Percentiles rank a stretch among this genome's conserved stretches.
Conservation (phyloP, 352 stramenopile genomes). For the Phytophthora multivora region DNA sequence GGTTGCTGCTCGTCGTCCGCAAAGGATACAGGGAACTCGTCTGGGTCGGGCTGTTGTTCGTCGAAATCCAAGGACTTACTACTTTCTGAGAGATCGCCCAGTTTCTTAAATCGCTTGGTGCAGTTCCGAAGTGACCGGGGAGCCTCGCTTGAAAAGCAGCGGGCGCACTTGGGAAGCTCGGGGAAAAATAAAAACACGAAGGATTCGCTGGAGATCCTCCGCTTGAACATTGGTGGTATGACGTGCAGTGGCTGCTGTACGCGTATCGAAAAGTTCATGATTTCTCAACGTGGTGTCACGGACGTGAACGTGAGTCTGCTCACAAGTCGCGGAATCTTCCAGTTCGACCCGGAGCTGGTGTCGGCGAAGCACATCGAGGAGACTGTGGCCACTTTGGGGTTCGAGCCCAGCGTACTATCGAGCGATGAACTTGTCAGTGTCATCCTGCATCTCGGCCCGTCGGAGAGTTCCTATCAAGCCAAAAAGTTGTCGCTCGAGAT, state of each 20-base stretch:
- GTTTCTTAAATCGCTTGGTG: constrained; percentile 47
- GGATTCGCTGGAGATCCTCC: constrained; percentile 37
- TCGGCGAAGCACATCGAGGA: constrained; percentile 67
- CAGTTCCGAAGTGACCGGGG: constrained; percentile 45
- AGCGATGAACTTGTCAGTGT: constrained; percentile 59
- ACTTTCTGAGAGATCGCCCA: constrained; percentile 24
- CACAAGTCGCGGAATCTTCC: constrained; percentile 57
- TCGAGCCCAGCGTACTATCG: constrained; percentile 59
- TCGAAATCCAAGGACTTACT: constrained; percentile 13
- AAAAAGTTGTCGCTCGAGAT: constrained; percentile 31
- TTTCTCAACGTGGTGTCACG: constrained; percentile 53
- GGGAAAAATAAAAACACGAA: constrained; percentile 9
- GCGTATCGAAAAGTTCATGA: constrained; percentile 82
- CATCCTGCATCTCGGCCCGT: constrained; percentile 49
- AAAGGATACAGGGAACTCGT: constrained; percentile 7
- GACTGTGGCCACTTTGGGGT: constrained; percentile 69
- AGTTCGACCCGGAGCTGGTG: constrained; percentile 48
- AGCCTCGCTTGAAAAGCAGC: constrained; percentile 31
- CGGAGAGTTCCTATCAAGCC: constrained; percentile 26
- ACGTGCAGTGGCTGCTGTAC: constrained; percentile 87
- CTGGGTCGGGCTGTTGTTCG: constrained; percentile 22
- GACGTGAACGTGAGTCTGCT: constrained; percentile 71
- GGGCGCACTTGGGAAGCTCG: constrained; percentile 10
- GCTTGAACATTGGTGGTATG: constrained; percentile 80
- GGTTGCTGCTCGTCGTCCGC: constrained; percentile 22